phyloP scores from a whole-genome alignment of 164 flowering plant species.

The Magnolia kwangsiensis region DNA sequence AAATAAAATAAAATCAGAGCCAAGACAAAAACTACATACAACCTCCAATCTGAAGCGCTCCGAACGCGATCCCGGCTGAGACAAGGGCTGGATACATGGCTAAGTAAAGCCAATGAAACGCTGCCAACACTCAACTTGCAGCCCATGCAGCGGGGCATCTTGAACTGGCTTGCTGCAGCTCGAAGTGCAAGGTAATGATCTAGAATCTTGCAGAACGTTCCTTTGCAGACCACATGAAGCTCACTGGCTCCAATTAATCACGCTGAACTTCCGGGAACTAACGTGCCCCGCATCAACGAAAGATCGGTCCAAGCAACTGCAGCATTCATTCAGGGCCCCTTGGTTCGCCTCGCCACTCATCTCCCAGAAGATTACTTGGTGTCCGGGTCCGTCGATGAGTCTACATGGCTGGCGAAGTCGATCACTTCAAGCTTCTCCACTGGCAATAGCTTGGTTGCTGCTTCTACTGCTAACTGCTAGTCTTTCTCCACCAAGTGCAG shows the following conservation, averaged over 20 bases:
- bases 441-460: constrained; percentile 44
- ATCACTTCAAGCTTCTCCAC: constrained; percentile 59
- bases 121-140: no score
- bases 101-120: no score
- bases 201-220: constrained; percentile 71
- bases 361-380: constrained; percentile 87
- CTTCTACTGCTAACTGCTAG: constrained; percentile 69
- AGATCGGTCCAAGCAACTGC: constrained; percentile 66
- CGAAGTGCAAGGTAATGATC: constrained; percentile 61
- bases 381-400: constrained; percentile 68
- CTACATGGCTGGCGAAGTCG: constrained; percentile 74
- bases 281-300: constrained; percentile 78
- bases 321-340: constrained; percentile 51
- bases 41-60: no score
- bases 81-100: no score
- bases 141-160: constrained; percentile 73
- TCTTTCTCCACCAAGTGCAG: constrained; percentile 83
- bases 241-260: constrained; percentile 65
- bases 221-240: constrained; percentile 57
- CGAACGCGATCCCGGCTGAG: no score
- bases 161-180: constrained; percentile 74
- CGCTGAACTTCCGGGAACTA: constrained; percentile 53
- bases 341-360: constrained; percentile 50
- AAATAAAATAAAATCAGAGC: no score
- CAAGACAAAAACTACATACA: no score